Base-by-base conservation (phyloP, 352 stramenopile genomes). In the Thalassiosira exigua region DNA sequence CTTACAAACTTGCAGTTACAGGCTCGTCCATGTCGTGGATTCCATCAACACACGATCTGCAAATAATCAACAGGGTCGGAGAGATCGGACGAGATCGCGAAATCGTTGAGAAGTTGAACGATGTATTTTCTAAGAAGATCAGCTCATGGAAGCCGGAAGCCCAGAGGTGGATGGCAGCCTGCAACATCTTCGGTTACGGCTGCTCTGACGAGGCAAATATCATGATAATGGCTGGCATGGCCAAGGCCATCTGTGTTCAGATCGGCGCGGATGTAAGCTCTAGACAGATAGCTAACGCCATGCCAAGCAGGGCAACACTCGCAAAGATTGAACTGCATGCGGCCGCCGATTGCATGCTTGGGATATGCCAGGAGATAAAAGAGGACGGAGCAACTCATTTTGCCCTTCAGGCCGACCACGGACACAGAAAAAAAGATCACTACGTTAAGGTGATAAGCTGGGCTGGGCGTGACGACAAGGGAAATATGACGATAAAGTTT, bases 101-200 rank as follows among this genome's bases (percentile, higher is more conserved):
- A 59, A 36, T 57, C 22, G 12, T 27, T 9, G 5, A 19, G 22
- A 19, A 57, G 9, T 21, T 27, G 5, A 19, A 7, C 9, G 22
- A 57, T 9, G 9, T 57, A 12, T 27, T 27, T 27, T 9, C 9
- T 19, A 19, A 9, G 9, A 9, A 19, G 3, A 29, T 33, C 26
- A 33, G 52, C 4, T 39, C 9, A 3, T 60, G 9, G 22, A 4
- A 3, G 17, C 36, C 29, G 19, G 36, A 29, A 26, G 52, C 52
- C 5, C 9, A 60, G 22, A 19, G 52, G 3, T 39, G 29, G 19
- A 60, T 60, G 52, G 22, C 17, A 24, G 52, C 52, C 11, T 60
- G n/a, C 52, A 60, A 17, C 32, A 14, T 60, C 3, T 67, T 67
- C n/a, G 57, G 57, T 14, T 67, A 67, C 52, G 57, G 57, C 32